Base-by-base conservation (phyloP, 1,284 basidiomycete genomes). In the Tetrapyrgos nigripes region DNA sequence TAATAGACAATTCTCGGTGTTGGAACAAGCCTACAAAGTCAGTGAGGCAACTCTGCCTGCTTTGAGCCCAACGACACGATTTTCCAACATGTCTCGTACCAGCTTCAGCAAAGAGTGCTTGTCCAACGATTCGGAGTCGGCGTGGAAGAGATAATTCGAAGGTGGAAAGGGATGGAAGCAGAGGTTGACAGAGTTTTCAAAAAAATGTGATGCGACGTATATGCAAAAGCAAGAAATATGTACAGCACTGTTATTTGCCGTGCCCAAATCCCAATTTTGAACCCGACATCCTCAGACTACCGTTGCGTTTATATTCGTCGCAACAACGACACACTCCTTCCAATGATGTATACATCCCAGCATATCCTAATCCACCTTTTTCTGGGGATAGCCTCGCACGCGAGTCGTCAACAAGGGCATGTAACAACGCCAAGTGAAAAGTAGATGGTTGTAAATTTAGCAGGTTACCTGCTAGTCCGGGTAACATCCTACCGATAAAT, bases 401-500 rank as follows among this genome's bases (percentile, higher is more conserved):
- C 4, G 81, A 79, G 62, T 84, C 82, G 58, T 84, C 80, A 58
- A 85, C 83, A 33, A 84, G 68, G 40, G 83, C 65, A 60, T 86
- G 84, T 29, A 81, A 66, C 40, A 69, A 67, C 10, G 74, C 72
- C 23, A 86, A 74, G 9, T 73, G 70, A 62, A 81, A 82, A 53
- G 82, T 71, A 10, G 84, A 72, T 3, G 84, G 83, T 63, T 86
- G 84, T n/a, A 86, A 67, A 66, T 79, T 79, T 46, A 82, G 57
- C 26, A 82, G 60, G 52, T 82, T 79, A 29, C 77, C 76, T 2
- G 62, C 61, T 33, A 83, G 58, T 10, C 66, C 53, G 8, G 83
- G 84, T 54, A 85, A 55, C 52, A 78, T 24, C 11, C 26, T 51
- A 19, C 56, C 50, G 17, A 52, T 35, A 31, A 14, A 59, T 28